Percentiles rank a stretch among this genome's conserved stretches.
These are phyloP conservation scores for Flaveria sonorensis DNA, from an alignment of 129 eudicot genomes.

Conservation along the genomic window DNA sequence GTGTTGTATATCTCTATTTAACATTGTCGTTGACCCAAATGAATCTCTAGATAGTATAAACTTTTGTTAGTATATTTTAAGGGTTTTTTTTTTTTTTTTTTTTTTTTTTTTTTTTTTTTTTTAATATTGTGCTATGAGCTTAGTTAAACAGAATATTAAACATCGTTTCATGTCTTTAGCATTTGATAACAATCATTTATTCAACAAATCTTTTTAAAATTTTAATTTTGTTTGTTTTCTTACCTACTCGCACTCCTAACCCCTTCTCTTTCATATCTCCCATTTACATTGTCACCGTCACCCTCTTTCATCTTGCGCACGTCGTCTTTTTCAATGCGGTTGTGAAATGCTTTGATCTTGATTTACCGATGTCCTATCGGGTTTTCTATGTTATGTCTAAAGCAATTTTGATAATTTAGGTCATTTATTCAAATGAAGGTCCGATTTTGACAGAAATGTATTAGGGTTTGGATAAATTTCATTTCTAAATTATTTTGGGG, in stretches of 20 bases:
- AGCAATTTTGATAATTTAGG: slow-evolving; percentile 60
- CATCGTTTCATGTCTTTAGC: too few species aligned
- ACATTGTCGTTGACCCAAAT: too few species aligned
- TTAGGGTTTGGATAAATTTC: slow-evolving; percentile 81
- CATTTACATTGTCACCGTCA: slow-evolving; percentile 57
- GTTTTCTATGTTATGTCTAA: slow-evolving; percentile 68
- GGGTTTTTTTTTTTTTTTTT: too few species aligned
- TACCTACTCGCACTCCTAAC: slow-evolving; percentile 45
- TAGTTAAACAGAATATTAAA: too few species aligned
- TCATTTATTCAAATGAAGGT: slow-evolving; percentile 59
- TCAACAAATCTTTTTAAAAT: too few species aligned
- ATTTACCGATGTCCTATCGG: slow-evolving; percentile 52
- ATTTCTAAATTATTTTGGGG: slow-evolving; percentile 85
- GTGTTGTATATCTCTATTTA: too few species aligned
- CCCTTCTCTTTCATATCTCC: slow-evolving; percentile 35
- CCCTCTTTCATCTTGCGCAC: slow-evolving; percentile 75
- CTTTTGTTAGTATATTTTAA: too few species aligned
- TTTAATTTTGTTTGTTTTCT: slow-evolving; percentile 25
- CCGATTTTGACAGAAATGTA: slow-evolving; percentile 55
- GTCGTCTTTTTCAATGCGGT: slow-evolving; percentile 51
- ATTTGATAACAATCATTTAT: too few species aligned
- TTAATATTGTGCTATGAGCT: too few species aligned
- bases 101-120: too few species aligned
- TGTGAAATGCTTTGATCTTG: slow-evolving; percentile 51
- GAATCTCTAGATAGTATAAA: too few species aligned